Evolutionary conservation across 78 protist species (phyloP).

Genomic region (Corallochytrium limacisporum): DNA sequence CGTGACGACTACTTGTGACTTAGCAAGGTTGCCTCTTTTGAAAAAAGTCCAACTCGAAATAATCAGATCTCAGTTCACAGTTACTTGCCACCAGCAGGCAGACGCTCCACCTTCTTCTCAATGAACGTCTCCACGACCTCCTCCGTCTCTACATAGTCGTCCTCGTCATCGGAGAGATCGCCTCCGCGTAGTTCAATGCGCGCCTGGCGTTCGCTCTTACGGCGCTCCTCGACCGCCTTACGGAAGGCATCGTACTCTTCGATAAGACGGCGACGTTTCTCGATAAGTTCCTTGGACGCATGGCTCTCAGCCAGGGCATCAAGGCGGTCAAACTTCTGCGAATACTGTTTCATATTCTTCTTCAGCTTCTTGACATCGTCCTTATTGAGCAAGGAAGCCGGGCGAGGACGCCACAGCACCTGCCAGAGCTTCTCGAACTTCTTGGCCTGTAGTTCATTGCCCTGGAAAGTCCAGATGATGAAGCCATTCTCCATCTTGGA

Average conservation of each 20-base stretch:
- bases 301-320: neutral
- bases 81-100: no score
- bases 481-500: slow-evolving; percentile 69
- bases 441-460: slow-evolving; percentile 22
- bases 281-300: neutral
- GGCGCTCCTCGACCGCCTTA: no score
- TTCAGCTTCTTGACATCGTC: neutral
- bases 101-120: no score
- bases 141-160: no score
- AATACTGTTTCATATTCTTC: neutral
- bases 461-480: slow-evolving; percentile 61
- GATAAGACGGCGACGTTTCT: neutral
- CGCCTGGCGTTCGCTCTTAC: no score
- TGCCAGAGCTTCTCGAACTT: slow-evolving; percentile 62
- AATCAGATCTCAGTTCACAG: no score
- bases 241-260: neutral
- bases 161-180: no score
- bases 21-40: no score
- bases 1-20: no score
- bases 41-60: no score
- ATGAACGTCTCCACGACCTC: no score
- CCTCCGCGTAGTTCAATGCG: no score
- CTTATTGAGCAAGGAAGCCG: slow-evolving; percentile 48
- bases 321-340: slow-evolving; percentile 10
- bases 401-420: slow-evolving; percentile 81